A percentile compares a stretch with the other conserved stretches of the same genome.
These are phyloP conservation scores for Fusarium papillatum DNA, from an alignment of 2,329 filamentous ascomycete genomes.

Conservation along the genomic window DNA sequence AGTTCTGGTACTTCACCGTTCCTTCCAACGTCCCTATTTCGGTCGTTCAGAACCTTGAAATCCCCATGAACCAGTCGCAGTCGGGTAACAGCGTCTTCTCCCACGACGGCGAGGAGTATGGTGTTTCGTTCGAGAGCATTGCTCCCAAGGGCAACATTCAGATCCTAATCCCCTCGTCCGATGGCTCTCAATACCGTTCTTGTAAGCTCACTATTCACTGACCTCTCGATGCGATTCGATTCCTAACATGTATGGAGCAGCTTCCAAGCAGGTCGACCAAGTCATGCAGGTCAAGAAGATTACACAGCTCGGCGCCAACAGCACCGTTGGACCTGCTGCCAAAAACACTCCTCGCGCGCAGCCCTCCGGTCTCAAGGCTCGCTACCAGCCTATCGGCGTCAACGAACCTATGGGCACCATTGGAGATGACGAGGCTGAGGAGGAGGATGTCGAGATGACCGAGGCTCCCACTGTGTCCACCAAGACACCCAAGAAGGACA, in stretches of 20 bases:
- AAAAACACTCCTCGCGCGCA: conserved; percentile 71
- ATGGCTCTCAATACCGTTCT: conserved; percentile 66
- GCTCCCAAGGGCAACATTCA: conserved; percentile 66
- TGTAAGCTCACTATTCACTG: conserved; percentile 56
- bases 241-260: conserved; percentile 32
- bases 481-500: conserved; percentile 49
- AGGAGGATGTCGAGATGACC: conserved; percentile 60
- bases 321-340: conserved; percentile 57
- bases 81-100: conserved; percentile 68
- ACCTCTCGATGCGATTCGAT: not conserved
- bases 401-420: conserved; percentile 51
- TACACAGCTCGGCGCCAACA: conserved; percentile 63
- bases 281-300: conserved; percentile 77
- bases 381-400: conserved; percentile 77
- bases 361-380: conserved; percentile 75
- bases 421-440: conserved; percentile 58
- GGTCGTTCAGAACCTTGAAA: conserved; percentile 73
- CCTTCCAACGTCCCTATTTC: conserved; percentile 78
- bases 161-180: conserved; percentile 71
- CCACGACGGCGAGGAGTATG: conserved; percentile 75
- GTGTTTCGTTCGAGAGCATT: conserved; percentile 66
- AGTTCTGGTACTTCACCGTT: conserved; percentile 86
- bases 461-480: conserved; percentile 50
- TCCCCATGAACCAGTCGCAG: conserved; percentile 68
- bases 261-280: conserved; percentile 62